Conservation (phyloP, 352 stramenopile species). For the Phytophthora melonis region DNA sequence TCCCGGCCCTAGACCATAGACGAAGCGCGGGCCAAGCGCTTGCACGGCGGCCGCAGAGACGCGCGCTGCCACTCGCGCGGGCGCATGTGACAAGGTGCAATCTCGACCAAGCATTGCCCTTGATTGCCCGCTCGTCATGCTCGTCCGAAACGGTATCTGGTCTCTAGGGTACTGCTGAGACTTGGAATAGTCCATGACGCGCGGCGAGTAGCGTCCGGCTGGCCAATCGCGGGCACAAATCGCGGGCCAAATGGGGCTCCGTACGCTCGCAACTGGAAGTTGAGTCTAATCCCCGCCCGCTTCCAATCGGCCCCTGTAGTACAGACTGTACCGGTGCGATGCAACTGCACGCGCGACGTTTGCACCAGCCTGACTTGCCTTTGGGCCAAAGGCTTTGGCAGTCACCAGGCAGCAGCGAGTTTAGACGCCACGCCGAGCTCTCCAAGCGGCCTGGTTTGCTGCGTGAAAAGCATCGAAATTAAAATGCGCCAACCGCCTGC, state of each 20-base stretch:
- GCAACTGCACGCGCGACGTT: background rate
- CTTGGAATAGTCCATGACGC: constrained; percentile 8
- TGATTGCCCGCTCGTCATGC: background rate
- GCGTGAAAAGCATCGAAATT: too few species aligned
- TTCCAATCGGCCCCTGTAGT: constrained; percentile 11
- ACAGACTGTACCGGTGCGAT: background rate
- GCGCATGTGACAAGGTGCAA: constrained; percentile 3
- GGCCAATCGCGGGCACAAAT: constrained; percentile 11
- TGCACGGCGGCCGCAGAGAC: constrained; percentile 26
- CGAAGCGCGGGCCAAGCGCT: constrained; percentile 13
- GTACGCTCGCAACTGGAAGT: constrained; percentile 13
- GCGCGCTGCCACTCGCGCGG: constrained; percentile 3
- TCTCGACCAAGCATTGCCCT: background rate
- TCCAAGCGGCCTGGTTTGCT: constrained; percentile 20
- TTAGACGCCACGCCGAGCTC: constrained; percentile 12
- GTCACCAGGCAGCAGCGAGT: background rate
- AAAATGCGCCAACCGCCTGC: background rate
- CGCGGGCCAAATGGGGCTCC: background rate
- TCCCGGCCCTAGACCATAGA: constrained; percentile 10
- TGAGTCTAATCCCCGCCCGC: constrained; percentile 1
- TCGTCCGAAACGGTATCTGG: background rate
- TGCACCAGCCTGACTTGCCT: background rate
- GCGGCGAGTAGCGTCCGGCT: constrained; percentile 1
- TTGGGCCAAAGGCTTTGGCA: too few species aligned
- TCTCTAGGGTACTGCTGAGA: background rate